Base-by-base conservation (phyloP, 2,329 filamentous ascomycete genomes). In the Rutstroemia sp. region DNA sequence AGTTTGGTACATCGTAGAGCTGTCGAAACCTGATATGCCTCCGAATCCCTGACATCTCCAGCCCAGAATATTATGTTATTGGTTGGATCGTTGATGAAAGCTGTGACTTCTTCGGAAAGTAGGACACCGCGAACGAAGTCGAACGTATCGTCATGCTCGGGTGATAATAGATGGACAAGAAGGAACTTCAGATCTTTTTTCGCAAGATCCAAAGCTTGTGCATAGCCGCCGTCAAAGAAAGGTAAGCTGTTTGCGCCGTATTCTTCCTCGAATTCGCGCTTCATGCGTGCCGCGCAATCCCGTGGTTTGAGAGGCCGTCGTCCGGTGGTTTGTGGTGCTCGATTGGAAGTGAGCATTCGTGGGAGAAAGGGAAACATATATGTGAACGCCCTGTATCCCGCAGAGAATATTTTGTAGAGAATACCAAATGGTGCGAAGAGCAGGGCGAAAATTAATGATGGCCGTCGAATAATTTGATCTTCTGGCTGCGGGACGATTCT, bases 231-330 rank as follows among this genome's bases (percentile, higher is more conserved):
- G 68, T 96, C 92, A 63, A 87, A 85, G 71, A 95, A 96, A 0
- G 87, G 85, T 4, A 97, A 73, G 4, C 76, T 77, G 49, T 84
- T 81, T 18, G 77, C 73, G 0, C 90, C 91, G 67, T 96, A 94
- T 66, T 95, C 90, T 72, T 99, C 94, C 66, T 96, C 91, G 63
- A 99, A 96, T 65, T 97, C 92, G 8, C 92, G 83, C 67, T 90
- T 88, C 71, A 97, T 95, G 34, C 94, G 80, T 25, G 88, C 86
- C 0, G 92, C 91, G 0, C 90, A 92, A 68, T 99, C 94, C 56
- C 88, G 83, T 1, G 92, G 91, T 68, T 87, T 87, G 46, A 96
- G 75, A 63, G 90, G 82, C 63, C 90, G 80, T 37, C 92, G 81
- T 4, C 87, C 86, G 59, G 78, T 83, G 1, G 85, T 85, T 63